These are phyloP conservation scores for Lactifluus piperatus DNA, from an alignment of 768 basidiomycete genomes.

Conservation along the genomic window DNA sequence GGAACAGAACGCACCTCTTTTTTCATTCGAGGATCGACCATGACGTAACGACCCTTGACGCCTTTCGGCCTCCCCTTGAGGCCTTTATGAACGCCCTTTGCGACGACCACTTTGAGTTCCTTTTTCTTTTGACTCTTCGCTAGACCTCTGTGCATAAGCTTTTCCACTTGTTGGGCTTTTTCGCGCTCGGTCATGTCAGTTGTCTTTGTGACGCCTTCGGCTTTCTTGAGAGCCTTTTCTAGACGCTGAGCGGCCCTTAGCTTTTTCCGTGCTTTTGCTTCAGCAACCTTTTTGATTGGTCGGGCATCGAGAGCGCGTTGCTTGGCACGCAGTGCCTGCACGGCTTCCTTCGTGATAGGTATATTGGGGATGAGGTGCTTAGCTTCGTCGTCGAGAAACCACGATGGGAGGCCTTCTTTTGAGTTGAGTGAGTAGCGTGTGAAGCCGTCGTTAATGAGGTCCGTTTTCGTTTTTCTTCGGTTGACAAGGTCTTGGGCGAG, in stretches of 20 bases:
- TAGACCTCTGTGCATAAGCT: slow-evolving; percentile 76
- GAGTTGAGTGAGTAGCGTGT: slow-evolving; percentile 86
- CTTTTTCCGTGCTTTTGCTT: slow-evolving; percentile 97
- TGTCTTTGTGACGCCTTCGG: slow-evolving; percentile 84
- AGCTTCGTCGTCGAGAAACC: slow-evolving; percentile 96
- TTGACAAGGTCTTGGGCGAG: slow-evolving; percentile 90
- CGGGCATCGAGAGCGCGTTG: slow-evolving; percentile 92
- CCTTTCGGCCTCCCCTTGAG: slow-evolving; percentile 91
- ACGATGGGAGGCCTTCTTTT: slow-evolving; percentile 85
- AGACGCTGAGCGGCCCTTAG: slow-evolving; percentile 74
- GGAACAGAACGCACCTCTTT: slow-evolving; percentile 59
- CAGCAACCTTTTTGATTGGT: slow-evolving; percentile 98
- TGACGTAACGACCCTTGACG: slow-evolving; percentile 88
- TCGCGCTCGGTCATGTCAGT: slow-evolving; percentile 90
- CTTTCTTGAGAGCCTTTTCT: slow-evolving; percentile 93
- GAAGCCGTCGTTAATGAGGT: slow-evolving; percentile 92
- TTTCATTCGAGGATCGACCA: slow-evolving; percentile 91
- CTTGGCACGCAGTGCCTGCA: slow-evolving; percentile 75
- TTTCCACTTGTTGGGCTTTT: slow-evolving; percentile 90
- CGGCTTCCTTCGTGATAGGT: slow-evolving; percentile 95
- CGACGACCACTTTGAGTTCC: slow-evolving; percentile 82
- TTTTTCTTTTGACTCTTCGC: slow-evolving; percentile 64
- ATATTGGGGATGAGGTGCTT: slow-evolving; percentile 91
- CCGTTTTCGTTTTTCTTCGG: slow-evolving; percentile 77
- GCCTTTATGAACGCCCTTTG: slow-evolving; percentile 83